These are phyloP conservation scores for Corylus heterophylla DNA, from an alignment of 306 rosid genomes.

Conservation along the genomic window DNA sequence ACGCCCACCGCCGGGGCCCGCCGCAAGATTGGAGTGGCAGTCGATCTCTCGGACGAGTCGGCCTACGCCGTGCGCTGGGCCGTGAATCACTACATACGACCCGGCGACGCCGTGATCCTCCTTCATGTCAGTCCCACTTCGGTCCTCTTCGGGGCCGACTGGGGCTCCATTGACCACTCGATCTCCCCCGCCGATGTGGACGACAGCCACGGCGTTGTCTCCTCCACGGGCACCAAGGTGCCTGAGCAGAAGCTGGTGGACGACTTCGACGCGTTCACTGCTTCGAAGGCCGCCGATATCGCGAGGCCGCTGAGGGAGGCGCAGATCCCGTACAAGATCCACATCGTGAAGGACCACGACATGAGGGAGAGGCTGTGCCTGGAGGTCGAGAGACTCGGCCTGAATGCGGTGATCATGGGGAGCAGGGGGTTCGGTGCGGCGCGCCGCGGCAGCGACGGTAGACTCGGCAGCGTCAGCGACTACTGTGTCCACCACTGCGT, in stretches of 20 bases:
- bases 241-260: conserved; percentile 63
- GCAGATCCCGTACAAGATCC: conserved; percentile 96
- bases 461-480: conserved; percentile 94
- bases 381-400: conserved; percentile 93
- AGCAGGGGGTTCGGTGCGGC: conserved; percentile 92
- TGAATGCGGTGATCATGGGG: conserved; percentile 96
- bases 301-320: conserved; percentile 76
- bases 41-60: conserved; percentile 92
- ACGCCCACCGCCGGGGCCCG: conserved; percentile 98
- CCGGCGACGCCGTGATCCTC: conserved; percentile 95
- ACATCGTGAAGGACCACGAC: conserved; percentile 96
- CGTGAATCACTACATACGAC: conserved; percentile 88
- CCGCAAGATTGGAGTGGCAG: conserved; percentile 93
- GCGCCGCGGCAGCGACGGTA: conserved; percentile 77
- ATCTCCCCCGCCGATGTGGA: conserved; percentile 45
- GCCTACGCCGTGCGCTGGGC: conserved; percentile 98
- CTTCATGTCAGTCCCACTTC: conserved; percentile 96
- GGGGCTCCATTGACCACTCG: conserved; percentile 86
- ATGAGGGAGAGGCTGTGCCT: conserved; percentile 92
- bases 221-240: conserved; percentile 29
- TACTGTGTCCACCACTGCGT: conserved; percentile 96
- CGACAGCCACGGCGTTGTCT: conserved; percentile 28
- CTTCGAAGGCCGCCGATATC: conserved; percentile 71
- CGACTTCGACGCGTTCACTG: conserved; percentile 89
- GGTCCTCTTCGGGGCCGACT: conserved; percentile 97